A percentile compares a stretch with the other conserved stretches of the same genome.
Conservation (phyloP, 2,329 filamentous ascomycete genomes). For the Fusarium nygamai region DNA sequence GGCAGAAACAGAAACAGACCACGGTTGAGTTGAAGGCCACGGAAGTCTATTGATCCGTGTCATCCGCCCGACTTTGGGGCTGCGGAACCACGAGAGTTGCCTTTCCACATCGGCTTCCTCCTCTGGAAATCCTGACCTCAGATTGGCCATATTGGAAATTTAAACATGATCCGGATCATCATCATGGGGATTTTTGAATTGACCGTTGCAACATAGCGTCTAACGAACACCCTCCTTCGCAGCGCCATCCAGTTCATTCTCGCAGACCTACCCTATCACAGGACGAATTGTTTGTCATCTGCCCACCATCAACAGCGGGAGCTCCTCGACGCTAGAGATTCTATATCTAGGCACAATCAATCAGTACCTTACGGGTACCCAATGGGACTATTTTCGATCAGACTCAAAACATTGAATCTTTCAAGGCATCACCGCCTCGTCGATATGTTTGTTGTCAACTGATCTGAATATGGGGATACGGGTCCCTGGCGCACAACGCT, state of each 20-base stretch:
- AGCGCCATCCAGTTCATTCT: background rate
- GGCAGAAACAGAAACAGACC: background rate
- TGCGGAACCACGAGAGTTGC: background rate
- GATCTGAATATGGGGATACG: background rate
- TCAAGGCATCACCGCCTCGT: background rate
- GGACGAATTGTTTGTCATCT: constrained; percentile 14
- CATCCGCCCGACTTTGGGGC: background rate
- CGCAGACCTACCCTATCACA: constrained; percentile 10
- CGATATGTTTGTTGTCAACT: background rate
- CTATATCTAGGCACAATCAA: background rate
- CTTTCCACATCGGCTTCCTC: background rate
- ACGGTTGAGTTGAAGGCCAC: background rate
- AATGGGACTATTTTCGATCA: background rate
- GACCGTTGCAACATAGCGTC: constrained; percentile 11
- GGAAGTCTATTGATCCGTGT: constrained; percentile 10
- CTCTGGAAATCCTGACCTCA: background rate
- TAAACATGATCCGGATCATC: constrained; percentile 23
- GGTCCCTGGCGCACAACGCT: background rate
- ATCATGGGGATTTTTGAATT: constrained; percentile 29
- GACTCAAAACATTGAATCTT: background rate
- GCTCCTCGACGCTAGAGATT: background rate
- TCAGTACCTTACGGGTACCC: constrained; percentile 14
- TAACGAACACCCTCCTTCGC: constrained; percentile 10
- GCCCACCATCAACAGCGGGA: constrained; percentile 9
- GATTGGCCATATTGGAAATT: constrained; percentile 3